Conservation (phyloP, 2,329 filamentous ascomycete species). For the Fusarium duplospermum region DNA sequence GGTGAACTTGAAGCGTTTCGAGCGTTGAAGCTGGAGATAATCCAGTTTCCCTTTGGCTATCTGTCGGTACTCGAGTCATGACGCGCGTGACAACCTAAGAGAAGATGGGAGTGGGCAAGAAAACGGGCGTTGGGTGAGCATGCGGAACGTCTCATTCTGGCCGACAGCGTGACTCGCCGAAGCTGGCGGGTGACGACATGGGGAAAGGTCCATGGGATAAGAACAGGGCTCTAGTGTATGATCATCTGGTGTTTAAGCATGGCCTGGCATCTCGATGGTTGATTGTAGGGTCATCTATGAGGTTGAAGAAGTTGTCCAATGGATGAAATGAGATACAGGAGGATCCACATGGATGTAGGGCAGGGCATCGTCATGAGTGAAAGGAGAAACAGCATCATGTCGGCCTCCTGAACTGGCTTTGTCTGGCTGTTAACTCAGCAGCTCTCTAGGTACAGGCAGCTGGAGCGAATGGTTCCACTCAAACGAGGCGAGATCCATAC, state of each 20-base stretch:
- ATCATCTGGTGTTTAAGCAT: constrained; percentile 31
- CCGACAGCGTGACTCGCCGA: constrained; percentile 34
- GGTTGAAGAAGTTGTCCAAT: neutral
- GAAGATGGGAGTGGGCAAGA: neutral
- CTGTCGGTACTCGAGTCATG: constrained; percentile 1
- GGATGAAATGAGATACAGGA: neutral
- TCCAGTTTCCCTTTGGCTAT: neutral
- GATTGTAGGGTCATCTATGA: neutral
- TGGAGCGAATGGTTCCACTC: constrained; percentile 16
- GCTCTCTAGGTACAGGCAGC: neutral
- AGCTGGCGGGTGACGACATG: constrained; percentile 31
- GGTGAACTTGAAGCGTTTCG: neutral
- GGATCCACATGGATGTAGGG: constrained; percentile 27
- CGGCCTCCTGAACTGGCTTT: neutral
- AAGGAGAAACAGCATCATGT: neutral
- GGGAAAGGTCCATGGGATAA: constrained; percentile 12
- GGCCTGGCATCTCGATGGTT: constrained; percentile 29
- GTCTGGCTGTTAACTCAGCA: neutral
- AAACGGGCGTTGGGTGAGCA: constrained; percentile 17
- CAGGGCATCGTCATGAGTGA: constrained; percentile 3
- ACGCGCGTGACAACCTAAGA: constrained; percentile 28
- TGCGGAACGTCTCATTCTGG: constrained; percentile 26
- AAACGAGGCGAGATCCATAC: constrained; percentile 28
- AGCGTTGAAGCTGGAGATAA: neutral
- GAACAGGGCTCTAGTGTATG: neutral